Base-by-base conservation (phyloP, 768 basidiomycete genomes). In the Gyrodon lividus region DNA sequence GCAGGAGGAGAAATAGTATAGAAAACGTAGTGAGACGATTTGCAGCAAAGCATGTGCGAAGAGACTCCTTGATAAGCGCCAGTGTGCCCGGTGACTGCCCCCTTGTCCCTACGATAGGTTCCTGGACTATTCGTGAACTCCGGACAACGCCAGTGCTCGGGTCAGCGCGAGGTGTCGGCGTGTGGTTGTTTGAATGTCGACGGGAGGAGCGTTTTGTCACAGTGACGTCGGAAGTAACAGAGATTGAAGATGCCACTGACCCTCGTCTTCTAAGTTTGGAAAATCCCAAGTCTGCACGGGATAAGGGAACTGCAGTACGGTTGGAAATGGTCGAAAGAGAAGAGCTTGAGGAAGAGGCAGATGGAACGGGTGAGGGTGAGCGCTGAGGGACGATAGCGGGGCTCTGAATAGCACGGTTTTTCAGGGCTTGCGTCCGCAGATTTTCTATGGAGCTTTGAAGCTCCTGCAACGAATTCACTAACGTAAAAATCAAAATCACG, bases 281-380 rank as follows among this genome's bases (percentile, higher is more conserved):
- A 12, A 53, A 52, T 17, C 41, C 41, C 5, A 33, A n/a, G 3
- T 40, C 46, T 30, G 43, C 23, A n/a, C 48, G 43, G 2, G 39
- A 56, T 17, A 54, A 51, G 40, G 87, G 87, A 19, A 86, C 82
- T 2, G 83, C 76, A 4, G 89, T 90, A 56, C 84, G 85, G 22
- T 84, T 87, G 0, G 87, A 89, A 3, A 79, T 76, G 7, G 86
- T 87, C 0, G 87, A 89, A 26, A 84, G 71, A 4, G 86, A 86
- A 0, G 88, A 86, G 0, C 60, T 64, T 0, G 87, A 87, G 0
- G 82, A 81, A 0, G 81, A 77, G 3, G 82, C 72, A 1, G 84
- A 82, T 2, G 80, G 77, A 13, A 79, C 70, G 23, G 78, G 83
- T 2, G 79, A 74, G 41, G 75, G 65, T 14, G 75, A 61, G 45